A percentile compares a stretch with the other conserved stretches of the same genome.
These are phyloP conservation scores for Diaporthe velutina DNA, from an alignment of 2,329 filamentous ascomycete genomes.

Conservation along the genomic window DNA sequence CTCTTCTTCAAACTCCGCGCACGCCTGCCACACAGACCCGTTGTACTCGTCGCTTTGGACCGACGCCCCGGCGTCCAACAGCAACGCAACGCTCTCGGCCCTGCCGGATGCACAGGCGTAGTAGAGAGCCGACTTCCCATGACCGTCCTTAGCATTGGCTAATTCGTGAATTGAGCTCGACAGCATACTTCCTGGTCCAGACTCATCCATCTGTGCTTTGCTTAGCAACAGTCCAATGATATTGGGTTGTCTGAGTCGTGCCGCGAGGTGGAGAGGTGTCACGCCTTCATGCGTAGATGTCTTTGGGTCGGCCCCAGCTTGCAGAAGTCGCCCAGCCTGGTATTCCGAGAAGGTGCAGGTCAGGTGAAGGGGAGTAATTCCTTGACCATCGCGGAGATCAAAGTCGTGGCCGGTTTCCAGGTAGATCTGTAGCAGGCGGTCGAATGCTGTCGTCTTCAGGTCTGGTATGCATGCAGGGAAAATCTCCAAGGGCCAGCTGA, in stretches of 20 bases:
- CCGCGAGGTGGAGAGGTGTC: constrained; percentile 5
- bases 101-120: constrained; percentile 4
- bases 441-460: constrained; percentile 1
- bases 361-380: constrained; percentile 14
- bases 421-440: neutral
- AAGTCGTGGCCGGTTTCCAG: neutral
- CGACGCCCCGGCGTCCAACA: constrained; percentile 26
- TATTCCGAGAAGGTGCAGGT: constrained; percentile 28
- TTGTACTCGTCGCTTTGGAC: neutral
- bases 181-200: neutral
- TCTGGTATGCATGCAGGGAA: constrained; percentile 2
- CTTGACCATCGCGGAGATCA: neutral
- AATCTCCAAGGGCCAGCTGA: neutral
- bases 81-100: constrained; percentile 10
- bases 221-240: constrained; percentile 22
- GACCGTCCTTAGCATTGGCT: neutral
- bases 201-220: neutral
- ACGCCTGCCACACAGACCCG: constrained; percentile 21
- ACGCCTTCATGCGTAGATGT: constrained; percentile 1
- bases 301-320: neutral
- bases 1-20: constrained; percentile 18
- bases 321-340: neutral
- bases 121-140: constrained; percentile 11
- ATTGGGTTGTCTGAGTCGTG: constrained; percentile 8
- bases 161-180: neutral